Base-by-base conservation (phyloP, 176 grass and related monocot species). In the Avena atlantica region DNA sequence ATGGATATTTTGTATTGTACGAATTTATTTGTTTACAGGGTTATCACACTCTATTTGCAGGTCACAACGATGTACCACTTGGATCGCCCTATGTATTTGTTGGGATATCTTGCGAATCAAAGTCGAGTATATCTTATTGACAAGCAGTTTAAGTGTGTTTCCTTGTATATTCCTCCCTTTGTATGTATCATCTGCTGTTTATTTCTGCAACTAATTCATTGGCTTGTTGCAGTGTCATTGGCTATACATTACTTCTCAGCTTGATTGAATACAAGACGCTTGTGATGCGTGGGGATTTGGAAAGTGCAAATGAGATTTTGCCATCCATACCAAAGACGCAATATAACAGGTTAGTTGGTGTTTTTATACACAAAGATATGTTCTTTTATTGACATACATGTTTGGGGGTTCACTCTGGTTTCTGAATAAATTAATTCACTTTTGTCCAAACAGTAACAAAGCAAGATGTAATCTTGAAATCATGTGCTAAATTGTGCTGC, bases 101-200 rank as follows among this genome's bases (percentile, higher is more conserved):
- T 99, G 88, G 94, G 97, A 88, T 99, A 99, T 92, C 94, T 99
- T 92, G 92, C 85, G 0, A 99, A 83, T 81, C 97, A 99, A 88
- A 99, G 97, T 85, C 90, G 94, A 78, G 94, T 96, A 70, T 99
- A 96, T 92, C 97, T 99, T 83, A 99, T 99, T 88, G 97, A 99
- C 89, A 99, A 99, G 85, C 90, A 96, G 83, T 99, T 99, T 80
- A 99, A 96, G 97, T 99, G 44, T 6, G 94, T 91, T 85, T 87
- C 3, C 71, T 79, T 76, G 34, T 64, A 84, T 78, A 36, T 81
- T 34, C 50, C 81, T 61, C 14, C 14, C 56, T 57, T 40, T 51
- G 2, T 73, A 23, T 63, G 55, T 76, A 83, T 20, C 50, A 40
- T 78, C 27, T 79, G 9, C 75, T 59, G 53, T 80, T 88, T 23